Evolutionary conservation across 2,329 filamentous ascomycete genomes (phyloP).

Genomic region (Diaporthe amygdali): DNA sequence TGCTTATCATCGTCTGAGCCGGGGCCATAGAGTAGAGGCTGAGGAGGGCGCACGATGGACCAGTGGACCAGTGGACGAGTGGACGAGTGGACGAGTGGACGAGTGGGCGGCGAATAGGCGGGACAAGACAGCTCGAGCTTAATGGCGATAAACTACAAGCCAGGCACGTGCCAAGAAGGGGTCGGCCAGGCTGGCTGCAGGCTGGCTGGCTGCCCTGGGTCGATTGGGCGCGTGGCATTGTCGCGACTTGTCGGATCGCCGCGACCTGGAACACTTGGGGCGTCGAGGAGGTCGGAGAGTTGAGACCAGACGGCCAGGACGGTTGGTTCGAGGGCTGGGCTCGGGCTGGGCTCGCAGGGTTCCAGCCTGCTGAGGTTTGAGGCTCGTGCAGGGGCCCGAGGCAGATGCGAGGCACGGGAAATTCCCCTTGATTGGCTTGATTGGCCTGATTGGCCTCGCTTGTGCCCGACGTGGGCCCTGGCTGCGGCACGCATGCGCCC

Average conservation of each 20-base stretch:
- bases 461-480: background rate
- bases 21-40: no score
- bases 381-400: conserved; percentile 8
- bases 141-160: conserved; percentile 18
- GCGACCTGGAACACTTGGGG: conserved; percentile 23
- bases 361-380: background rate
- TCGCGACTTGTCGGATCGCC: conserved; percentile 23
- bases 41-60: no score
- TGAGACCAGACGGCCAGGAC: conserved; percentile 14
- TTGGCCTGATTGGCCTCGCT: background rate
- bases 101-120: background rate
- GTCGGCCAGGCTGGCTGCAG: background rate
- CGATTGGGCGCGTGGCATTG: conserved; percentile 3
- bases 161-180: background rate
- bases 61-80: background rate
- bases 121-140: conserved; percentile 10
- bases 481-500: no score
- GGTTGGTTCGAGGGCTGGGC: background rate
- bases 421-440: conserved; percentile 2
- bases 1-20: background rate
- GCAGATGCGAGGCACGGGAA: background rate
- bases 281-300: conserved; percentile 23
- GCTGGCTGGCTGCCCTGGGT: no score
- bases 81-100: background rate
- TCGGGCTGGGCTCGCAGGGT: conserved; percentile 2